Evolutionary conservation across 2,329 filamentous ascomycete genomes (phyloP).

Genomic region (Neurospora crassa): DNA sequence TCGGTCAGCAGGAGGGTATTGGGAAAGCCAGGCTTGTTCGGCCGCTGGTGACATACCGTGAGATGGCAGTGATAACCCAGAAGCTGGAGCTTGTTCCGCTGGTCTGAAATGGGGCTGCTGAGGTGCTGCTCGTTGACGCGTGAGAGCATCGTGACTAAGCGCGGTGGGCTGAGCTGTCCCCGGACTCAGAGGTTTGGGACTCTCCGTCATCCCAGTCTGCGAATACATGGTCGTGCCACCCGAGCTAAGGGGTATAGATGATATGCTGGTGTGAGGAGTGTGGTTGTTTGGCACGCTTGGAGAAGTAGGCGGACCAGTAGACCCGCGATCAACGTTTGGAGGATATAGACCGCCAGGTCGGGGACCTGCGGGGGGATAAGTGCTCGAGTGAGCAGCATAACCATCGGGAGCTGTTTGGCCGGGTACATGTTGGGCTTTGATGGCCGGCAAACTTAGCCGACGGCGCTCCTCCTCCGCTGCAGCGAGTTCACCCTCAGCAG

Average conservation of each 20-base stretch:
- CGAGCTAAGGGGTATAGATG: constrained; percentile 36
- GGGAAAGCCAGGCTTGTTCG: constrained; percentile 20
- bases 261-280: constrained; percentile 39
- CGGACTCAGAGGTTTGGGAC: constrained; percentile 76
- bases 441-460: constrained; percentile 62
- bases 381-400: constrained; percentile 55
- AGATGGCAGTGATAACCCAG: constrained; percentile 16
- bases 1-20: constrained; percentile 22
- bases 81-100: constrained; percentile 10
- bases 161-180: constrained; percentile 42
- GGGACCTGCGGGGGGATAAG: constrained; percentile 63
- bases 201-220: constrained; percentile 70
- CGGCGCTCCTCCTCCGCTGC: constrained; percentile 44
- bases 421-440: constrained; percentile 61
- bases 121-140: constrained; percentile 49
- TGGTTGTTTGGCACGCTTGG: constrained; percentile 39
- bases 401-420: constrained; percentile 37
- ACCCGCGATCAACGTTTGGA: constrained; percentile 46
- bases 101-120: constrained; percentile 49
- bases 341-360: constrained; percentile 53
- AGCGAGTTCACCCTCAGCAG: constrained; percentile 51
- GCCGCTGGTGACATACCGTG: constrained; percentile 27
- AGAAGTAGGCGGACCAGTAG: constrained; percentile 45
- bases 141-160: constrained; percentile 41
- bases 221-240: constrained; percentile 54